Evolutionary conservation across 129 eudicot species (phyloP), one percentile per base, ranked within the genome.

Genomic region (Lactuca saligna): DNA sequence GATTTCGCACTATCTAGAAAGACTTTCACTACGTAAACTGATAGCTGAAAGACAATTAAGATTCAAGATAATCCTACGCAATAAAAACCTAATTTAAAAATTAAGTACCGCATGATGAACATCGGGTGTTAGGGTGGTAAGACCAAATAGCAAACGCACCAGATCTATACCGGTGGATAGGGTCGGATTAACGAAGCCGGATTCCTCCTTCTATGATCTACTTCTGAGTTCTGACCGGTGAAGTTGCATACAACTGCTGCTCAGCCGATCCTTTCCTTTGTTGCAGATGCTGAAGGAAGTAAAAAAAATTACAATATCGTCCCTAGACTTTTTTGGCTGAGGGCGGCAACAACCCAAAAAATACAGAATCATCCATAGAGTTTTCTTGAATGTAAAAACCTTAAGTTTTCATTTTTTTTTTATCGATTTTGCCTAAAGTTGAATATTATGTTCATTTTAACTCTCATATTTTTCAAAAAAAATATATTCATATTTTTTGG

Each of bases 151-250:
- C 5, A n/a, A 8, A 49, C 57, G 58, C 57, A 65, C 70, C 70
- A 48, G 70, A 65, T 65, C 58, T 63, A 42, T 41, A 12, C 17
- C 4, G 49, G 39, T 35, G 49, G 17, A 13, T 25, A 61, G 35
- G 8, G 49, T 13, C 57, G 31, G 57, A 17, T 53, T 53, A n/a
- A 15, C 5, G 8, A 15, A 61, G 8, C 17, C 64, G n/a, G 44
- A 37, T 59, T 35, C 25, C 48, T n/a, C 49, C 65, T 61, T 61
- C 65, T 35, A 49, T 49, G 65, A 35, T 35, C 31, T 61, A 14
- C 48, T 61, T 53, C 57, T 53, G 57, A 14, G 29, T 61, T 53
- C 57, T 53, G 57, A 16, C 57, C 57, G 57, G 57, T 53, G 29
- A 53, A 53, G 29, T 53, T n/a, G 31, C 4, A 50, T 49, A 14